Evolutionary conservation across 768 basidiomycete genomes (phyloP), one percentile per base, ranked within the genome.

Genomic region (Gyrodon lividus): DNA sequence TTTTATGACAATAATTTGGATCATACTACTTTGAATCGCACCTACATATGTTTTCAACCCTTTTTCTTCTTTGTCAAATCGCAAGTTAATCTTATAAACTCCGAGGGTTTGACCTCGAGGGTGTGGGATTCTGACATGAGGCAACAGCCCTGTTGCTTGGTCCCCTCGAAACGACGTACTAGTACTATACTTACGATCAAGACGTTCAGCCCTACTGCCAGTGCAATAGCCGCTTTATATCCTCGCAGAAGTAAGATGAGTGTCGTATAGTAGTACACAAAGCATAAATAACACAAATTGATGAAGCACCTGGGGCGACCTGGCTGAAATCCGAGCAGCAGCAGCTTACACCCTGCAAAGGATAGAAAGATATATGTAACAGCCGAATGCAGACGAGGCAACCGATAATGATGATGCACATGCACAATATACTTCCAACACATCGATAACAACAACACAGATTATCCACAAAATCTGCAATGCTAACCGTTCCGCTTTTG

Each of bases 401-500:
- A 43, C 34, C 52, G 54, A 60, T 55, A 54, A 8, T 51, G 48
- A 8, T 51, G 48, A 61, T 38, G 41, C 40, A 43, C 52, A 54
- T 67, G 39, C 51, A 52, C 61, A 60, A 63, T 64, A 64, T 60
- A 63, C 52, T 60, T 64, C 65, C 65, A 59, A 57, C 58, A 59
- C 50, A 59, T 59, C 55, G 58, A 65, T 55, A 53, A 64, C 62
- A 59, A 53, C 57, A 58, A 58, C n/a, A n/a, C n/a, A n/a, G n/a
- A n/a, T n/a, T 62, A 66, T 73, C 77, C 63, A 66, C 59, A 59
- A 61, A 60, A 22, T 60, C 52, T 16, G 39, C 54, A 55, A 75
- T 73, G 50, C 70, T 77, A 56, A 68, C 69, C 57, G 76, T 79
- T 66, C 82, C 78, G 60, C 75, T 74, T 67, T 59, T 74, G 74